Conservation (phyloP, 495 filamentous ascomycete species). For the Staphylotrichum longicolle region DNA sequence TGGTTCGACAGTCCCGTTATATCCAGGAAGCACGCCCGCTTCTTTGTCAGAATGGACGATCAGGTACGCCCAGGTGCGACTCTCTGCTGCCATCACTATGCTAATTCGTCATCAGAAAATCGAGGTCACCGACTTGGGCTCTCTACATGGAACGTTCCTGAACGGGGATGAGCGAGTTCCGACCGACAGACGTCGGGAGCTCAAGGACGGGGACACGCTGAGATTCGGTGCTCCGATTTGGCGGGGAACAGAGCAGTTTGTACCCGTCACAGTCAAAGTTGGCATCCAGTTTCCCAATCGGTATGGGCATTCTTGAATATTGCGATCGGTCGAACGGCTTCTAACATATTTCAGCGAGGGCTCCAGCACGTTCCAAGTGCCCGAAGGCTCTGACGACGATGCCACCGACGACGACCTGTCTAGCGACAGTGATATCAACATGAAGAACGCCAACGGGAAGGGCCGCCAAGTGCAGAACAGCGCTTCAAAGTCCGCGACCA, state of each 20-base stretch:
- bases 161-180: conserved; percentile 23
- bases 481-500: background rate
- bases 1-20: conserved; percentile 81
- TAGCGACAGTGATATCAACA: conserved; percentile 6
- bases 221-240: conserved; percentile 49
- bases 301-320: conserved; percentile 14
- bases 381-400: conserved; percentile 30
- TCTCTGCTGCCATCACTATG: background rate
- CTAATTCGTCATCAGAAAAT: conserved; percentile 38
- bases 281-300: conserved; percentile 20
- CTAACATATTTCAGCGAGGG: conserved; percentile 13
- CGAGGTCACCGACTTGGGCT: conserved; percentile 49
- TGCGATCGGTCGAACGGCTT: background rate
- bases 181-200: conserved; percentile 5
- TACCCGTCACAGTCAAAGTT: conserved; percentile 36
- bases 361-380: conserved; percentile 30
- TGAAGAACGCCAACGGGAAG: background rate
- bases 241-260: conserved; percentile 39
- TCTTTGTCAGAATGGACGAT: conserved; percentile 45
- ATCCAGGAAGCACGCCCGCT: conserved; percentile 70
- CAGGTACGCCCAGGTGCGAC: conserved; percentile 38
- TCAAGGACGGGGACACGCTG: conserved; percentile 43
- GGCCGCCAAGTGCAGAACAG: background rate
- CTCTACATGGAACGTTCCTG: conserved; percentile 58
- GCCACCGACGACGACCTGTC: conserved; percentile 15